Conservation (phyloP, 345 rosid species). For the Carallia pectinifolia region DNA sequence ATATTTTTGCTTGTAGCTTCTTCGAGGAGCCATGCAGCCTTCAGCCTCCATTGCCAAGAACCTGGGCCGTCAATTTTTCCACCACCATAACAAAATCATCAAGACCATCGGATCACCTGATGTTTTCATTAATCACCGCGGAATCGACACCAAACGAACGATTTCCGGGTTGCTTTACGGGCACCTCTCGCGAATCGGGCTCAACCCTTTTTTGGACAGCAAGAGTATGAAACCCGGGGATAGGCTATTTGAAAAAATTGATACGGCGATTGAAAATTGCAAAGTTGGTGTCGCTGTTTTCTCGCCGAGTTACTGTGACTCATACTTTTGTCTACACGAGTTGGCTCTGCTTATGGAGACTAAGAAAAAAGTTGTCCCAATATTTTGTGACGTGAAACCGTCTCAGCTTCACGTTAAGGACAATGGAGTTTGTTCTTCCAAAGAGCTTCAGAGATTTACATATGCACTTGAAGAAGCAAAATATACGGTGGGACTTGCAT, state of each 20-base stretch:
- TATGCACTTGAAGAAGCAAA: constrained; percentile 67
- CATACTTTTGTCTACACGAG: constrained; percentile 18
- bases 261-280: constrained; percentile 47
- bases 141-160: constrained; percentile 73
- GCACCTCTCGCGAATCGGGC: constrained; percentile 39
- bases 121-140: constrained; percentile 82
- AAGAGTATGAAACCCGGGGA: constrained; percentile 86
- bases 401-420: too few species aligned
- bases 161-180: constrained; percentile 62
- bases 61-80: constrained; percentile 19
- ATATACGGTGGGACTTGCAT: constrained; percentile 79
- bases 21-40: constrained; percentile 51
- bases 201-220: constrained; percentile 67
- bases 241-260: constrained; percentile 48
- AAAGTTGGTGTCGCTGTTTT: constrained; percentile 70
- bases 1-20: constrained; percentile 13
- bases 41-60: constrained; percentile 26
- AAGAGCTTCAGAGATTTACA: constrained; percentile 42
- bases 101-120: constrained; percentile 29
- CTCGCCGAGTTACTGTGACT: constrained; percentile 74
- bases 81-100: constrained; percentile 7
- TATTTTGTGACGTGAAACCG: too few species aligned
- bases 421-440: neutral
- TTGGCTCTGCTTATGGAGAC: too few species aligned
- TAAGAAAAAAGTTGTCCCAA: too few species aligned